A percentile compares a stretch with the other conserved stretches of the same genome.
Evolutionary conservation across 2,329 filamentous ascomycete species (phyloP).

Genomic region (Byssoonygena ceratinophila): DNA sequence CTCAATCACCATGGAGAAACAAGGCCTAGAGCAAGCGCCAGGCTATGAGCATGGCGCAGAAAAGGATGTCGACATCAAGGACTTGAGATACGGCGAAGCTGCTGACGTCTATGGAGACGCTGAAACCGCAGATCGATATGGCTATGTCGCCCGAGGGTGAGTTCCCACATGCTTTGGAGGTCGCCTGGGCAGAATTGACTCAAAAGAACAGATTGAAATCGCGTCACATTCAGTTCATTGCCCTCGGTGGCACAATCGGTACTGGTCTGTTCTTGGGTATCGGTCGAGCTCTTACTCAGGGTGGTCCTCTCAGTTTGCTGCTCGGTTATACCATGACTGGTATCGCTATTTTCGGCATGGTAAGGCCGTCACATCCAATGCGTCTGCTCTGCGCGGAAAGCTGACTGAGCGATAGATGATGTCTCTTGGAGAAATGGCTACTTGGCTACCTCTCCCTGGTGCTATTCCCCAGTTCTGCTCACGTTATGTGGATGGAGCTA

Average conservation of each 20-base stretch:
- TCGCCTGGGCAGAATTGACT: not conserved
- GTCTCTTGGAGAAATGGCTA: slow-evolving; percentile 41
- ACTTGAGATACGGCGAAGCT: slow-evolving; percentile 37
- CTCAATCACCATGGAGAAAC: slow-evolving; percentile 9
- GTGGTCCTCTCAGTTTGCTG: slow-evolving; percentile 27
- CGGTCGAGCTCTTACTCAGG: slow-evolving; percentile 43
- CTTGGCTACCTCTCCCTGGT: slow-evolving; percentile 41
- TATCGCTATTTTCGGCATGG: slow-evolving; percentile 37
- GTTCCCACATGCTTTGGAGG: slow-evolving; percentile 17
- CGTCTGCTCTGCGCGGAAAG: not conserved
- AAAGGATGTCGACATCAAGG: slow-evolving; percentile 22
- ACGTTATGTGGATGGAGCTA: slow-evolving; percentile 38
- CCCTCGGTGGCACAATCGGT: slow-evolving; percentile 48
- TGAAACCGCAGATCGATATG: slow-evolving; percentile 42
- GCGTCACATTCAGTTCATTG: slow-evolving; percentile 51
- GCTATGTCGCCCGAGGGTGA: slow-evolving; percentile 43
- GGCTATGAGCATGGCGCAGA: slow-evolving; percentile 18
- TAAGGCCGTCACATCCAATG: slow-evolving; percentile 6
- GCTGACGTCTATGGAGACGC: slow-evolving; percentile 45
- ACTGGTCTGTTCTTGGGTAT: slow-evolving; percentile 48
- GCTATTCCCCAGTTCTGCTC: slow-evolving; percentile 39
- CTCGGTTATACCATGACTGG: slow-evolving; percentile 45
- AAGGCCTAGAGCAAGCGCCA: slow-evolving; percentile 1
- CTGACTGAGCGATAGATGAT: slow-evolving; percentile 23
- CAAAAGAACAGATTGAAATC: slow-evolving; percentile 34